These are phyloP conservation scores for Pseudozyma sp. DNA, from an alignment of 1,284 basidiomycete species.

Conservation along the genomic window DNA sequence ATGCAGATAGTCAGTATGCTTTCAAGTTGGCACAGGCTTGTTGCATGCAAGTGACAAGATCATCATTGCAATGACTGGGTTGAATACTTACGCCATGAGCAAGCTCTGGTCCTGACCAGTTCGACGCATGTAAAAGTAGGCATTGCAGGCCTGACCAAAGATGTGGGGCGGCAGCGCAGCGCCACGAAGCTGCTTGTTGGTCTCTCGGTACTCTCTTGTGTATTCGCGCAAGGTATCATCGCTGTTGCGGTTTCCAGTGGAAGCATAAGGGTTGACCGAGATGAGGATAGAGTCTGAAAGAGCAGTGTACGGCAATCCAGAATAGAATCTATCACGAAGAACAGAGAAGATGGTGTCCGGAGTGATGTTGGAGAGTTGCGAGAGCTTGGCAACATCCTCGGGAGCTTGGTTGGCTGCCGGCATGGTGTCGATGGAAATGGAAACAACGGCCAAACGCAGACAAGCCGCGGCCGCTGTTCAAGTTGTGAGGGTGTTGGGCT, in stretches of 20 bases:
- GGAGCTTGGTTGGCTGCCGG: conserved; percentile 26
- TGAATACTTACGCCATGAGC: conserved; percentile 57
- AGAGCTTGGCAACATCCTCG: conserved; percentile 51
- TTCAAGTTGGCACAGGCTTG: no score
- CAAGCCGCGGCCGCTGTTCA: conserved; percentile 16
- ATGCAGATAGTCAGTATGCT: background rate
- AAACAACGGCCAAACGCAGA: conserved; percentile 27
- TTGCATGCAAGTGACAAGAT: background rate
- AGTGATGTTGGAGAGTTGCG: conserved; percentile 48
- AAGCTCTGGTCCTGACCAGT: conserved; percentile 93
- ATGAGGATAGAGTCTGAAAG: conserved; percentile 65
- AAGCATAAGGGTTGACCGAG: conserved; percentile 64
- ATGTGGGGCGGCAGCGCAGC: conserved; percentile 78
- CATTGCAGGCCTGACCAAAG: conserved; percentile 87
- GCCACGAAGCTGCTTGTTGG: conserved; percentile 44
- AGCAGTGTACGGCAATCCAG: conserved; percentile 60
- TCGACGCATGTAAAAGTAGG: conserved; percentile 95
- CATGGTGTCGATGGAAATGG: conserved; percentile 15
- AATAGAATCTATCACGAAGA: conserved; percentile 63
- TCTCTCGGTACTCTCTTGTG: conserved; percentile 60
- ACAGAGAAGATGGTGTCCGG: conserved; percentile 56
- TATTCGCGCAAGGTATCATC: conserved; percentile 65
- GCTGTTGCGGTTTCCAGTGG: conserved; percentile 63
- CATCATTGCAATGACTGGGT: background rate
- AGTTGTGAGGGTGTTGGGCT: background rate